Evolutionary conservation across 768 basidiomycete species (phyloP).

Genomic region (Pleurotus tuber-regium): DNA sequence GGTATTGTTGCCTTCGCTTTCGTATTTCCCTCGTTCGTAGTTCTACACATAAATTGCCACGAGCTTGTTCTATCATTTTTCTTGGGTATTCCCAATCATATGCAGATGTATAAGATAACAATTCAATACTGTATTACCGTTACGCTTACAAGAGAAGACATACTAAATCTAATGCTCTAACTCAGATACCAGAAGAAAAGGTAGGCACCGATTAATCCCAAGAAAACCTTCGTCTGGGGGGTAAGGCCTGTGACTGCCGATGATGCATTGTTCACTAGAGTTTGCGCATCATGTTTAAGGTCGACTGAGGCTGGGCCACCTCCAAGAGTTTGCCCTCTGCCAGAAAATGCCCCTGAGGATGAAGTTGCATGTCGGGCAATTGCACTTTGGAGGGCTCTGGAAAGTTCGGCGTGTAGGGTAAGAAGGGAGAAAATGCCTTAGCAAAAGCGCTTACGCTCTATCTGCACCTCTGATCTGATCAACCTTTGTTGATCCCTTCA

Average conservation of each 20-base stretch:
- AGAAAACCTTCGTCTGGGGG: conserved; percentile 64
- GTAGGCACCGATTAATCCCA: conserved; percentile 65
- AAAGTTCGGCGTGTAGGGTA: not conserved
- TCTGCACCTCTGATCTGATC: conserved; percentile 76
- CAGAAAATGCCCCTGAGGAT: conserved; percentile 54
- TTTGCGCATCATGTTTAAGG: conserved; percentile 28
- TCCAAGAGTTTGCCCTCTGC: conserved; percentile 73
- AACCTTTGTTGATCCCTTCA: conserved; percentile 64
- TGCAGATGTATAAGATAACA: no score
- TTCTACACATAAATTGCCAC: no score
- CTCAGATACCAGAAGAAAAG: conserved; percentile 53
- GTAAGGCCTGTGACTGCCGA: conserved; percentile 49
- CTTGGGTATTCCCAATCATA: no score
- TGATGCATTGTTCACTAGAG: conserved; percentile 29
- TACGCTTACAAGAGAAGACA: no score
- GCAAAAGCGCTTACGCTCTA: conserved; percentile 42
- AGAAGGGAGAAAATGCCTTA: conserved; percentile 3
- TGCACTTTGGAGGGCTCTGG: conserved; percentile 60
- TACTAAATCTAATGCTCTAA: conserved; percentile 20
- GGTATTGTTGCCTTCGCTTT: no score
- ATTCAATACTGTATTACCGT: no score
- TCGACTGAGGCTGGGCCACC: conserved; percentile 39
- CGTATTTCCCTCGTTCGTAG: no score
- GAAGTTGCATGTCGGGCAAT: conserved; percentile 49
- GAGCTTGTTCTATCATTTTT: no score